Conservation (phyloP, 768 basidiomycete species). For the Phylloporus sp. region DNA sequence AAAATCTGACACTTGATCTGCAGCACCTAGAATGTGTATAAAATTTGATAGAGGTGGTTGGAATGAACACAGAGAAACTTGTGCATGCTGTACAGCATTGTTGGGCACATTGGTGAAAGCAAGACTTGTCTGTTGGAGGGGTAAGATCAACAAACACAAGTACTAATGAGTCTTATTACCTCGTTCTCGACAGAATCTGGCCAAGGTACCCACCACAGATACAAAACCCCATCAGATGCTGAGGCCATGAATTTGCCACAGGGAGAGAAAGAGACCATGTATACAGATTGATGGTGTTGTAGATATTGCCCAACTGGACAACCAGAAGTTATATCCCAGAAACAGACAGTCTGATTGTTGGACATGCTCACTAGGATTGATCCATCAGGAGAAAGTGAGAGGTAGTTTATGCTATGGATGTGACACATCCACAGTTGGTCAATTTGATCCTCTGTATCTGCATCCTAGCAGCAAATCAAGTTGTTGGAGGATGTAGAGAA, state of each 20-base stretch:
- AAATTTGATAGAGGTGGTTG: too few relatives aligned
- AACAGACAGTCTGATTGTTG: constrained; percentile 1
- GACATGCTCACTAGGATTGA: constrained; percentile 7
- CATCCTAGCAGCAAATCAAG: constrained; percentile 8
- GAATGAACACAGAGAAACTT: not conserved
- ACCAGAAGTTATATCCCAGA: constrained; percentile 8
- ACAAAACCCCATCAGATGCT: not conserved
- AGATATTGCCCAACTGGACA: not conserved
- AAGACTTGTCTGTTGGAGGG: not conserved
- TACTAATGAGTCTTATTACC: too few relatives aligned
- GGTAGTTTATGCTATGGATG: not conserved
- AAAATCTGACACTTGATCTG: not conserved
- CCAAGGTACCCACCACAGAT: constrained; percentile 1
- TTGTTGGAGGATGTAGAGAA: not conserved
- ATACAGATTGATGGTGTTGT: not conserved
- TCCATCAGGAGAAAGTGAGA: constrained; percentile 6
- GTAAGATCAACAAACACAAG: too few relatives aligned
- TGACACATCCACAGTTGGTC: constrained; percentile 14
- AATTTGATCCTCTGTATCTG: not conserved
- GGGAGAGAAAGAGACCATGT: constrained; percentile 2
- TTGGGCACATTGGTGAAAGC: not conserved
- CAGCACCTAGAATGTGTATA: not conserved
- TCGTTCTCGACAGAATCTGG: too few relatives aligned
- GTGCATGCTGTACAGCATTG: not conserved
- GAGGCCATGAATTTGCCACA: constrained; percentile 4